A percentile compares a stretch with the other conserved stretches of the same genome.
Evolutionary conservation across 768 basidiomycete species (phyloP).

Genomic region (Mrakia hoshinonis): DNA sequence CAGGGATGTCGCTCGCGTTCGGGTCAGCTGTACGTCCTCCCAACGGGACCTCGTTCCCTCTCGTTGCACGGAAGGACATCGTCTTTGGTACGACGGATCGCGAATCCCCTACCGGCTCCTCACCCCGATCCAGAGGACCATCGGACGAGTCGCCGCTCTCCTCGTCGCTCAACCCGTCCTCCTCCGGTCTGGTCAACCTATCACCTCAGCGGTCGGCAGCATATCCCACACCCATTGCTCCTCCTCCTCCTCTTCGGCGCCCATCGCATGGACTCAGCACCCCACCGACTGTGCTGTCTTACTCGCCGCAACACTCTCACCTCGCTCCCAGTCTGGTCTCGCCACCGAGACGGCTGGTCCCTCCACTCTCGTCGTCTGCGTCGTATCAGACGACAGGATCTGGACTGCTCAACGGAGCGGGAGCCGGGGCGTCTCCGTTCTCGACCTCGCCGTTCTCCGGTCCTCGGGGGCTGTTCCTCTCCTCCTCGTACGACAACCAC

Average conservation of each 20-base stretch:
- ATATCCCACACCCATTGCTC: not conserved
- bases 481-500: slow-evolving; percentile 34
- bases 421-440: slow-evolving; percentile 27
- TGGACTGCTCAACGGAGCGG: slow-evolving; percentile 1
- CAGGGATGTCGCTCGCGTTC: not conserved
- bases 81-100: slow-evolving; percentile 5
- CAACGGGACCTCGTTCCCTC: not conserved
- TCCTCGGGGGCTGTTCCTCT: slow-evolving; percentile 51
- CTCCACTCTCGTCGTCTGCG: slow-evolving; percentile 13
- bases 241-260: not conserved
- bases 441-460: slow-evolving; percentile 65
- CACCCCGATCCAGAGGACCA: not conserved
- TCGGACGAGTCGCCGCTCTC: too few relatives aligned
- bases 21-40: not conserved
- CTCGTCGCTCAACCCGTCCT: not conserved
- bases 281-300: not conserved
- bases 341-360: slow-evolving; percentile 14
- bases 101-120: not conserved
- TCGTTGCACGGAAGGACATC: not conserved
- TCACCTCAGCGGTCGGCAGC: not conserved
- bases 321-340: not conserved
- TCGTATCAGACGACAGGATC: not conserved
- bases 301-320: not conserved
- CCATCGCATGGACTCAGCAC: not conserved
- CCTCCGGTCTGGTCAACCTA: not conserved